phyloP scores from a whole-genome alignment of 2,329 filamentous ascomycete species.

The Cryphonectria radicalis region DNA sequence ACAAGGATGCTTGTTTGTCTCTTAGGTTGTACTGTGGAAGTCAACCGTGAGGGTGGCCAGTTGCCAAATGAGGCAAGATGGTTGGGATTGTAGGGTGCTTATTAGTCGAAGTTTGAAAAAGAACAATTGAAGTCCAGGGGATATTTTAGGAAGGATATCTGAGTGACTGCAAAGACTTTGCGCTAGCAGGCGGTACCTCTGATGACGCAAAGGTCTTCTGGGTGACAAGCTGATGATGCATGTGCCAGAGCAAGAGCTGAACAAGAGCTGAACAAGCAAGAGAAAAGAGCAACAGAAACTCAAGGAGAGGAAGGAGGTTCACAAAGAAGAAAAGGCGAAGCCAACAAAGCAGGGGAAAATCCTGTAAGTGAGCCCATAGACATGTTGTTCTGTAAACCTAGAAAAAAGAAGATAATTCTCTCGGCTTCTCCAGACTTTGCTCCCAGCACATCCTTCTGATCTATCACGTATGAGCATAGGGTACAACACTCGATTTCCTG shows the following conservation, averaged over 20 bases:
- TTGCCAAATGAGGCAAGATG: neutral
- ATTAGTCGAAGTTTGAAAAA: neutral
- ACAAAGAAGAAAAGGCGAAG: neutral
- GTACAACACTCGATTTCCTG: neutral
- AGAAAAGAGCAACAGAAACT: neutral
- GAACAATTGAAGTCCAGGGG: neutral
- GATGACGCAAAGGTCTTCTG: too few relatives aligned
- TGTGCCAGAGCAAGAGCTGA: neutral
- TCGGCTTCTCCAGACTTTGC: neutral
- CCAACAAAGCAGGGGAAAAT: too few relatives aligned
- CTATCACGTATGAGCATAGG: neutral
- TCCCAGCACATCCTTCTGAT: neutral
- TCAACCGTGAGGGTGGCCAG: neutral
- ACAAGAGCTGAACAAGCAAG: neutral
- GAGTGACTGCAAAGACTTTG: neutral
- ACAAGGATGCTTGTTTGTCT: neutral
- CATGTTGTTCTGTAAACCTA: neutral
- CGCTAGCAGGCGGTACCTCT: neutral
- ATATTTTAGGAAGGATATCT: neutral
- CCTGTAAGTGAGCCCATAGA: too few relatives aligned
- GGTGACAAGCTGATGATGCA: neutral
- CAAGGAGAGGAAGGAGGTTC: neutral
- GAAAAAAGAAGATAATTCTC: neutral
- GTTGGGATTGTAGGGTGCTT: neutral
- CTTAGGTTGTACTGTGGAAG: neutral